These are phyloP conservation scores for Dothidotthia symphoricarpi DNA, from an alignment of 2,329 filamentous ascomycete species.

Conservation along the genomic window DNA sequence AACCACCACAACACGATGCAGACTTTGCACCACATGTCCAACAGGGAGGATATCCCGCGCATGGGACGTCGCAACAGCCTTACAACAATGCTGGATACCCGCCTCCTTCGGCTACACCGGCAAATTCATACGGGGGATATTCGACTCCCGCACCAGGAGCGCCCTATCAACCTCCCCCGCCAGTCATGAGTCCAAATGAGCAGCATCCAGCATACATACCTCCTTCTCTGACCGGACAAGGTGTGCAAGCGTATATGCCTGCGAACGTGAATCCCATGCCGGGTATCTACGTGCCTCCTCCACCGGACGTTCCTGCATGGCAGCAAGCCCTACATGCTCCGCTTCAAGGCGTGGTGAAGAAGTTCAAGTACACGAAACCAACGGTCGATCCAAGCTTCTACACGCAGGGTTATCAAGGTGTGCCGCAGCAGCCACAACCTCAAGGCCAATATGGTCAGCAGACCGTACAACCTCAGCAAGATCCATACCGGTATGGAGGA, in stretches of 20 bases:
- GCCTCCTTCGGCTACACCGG: conserved; percentile 31
- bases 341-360: conserved; percentile 30
- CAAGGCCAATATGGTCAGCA: conserved; percentile 11
- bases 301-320: conserved; percentile 40
- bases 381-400: conserved; percentile 27
- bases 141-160: conserved; percentile 18
- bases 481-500: conserved; percentile 9
- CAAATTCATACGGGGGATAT: conserved; percentile 28
- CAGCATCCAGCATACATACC: conserved; percentile 36
- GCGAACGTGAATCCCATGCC: conserved; percentile 38
- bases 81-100: conserved; percentile 31
- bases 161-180: conserved; percentile 20
- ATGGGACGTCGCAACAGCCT: conserved; percentile 19
- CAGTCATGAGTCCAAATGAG: conserved; percentile 32
- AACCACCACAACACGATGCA: conserved; percentile 19
- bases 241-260: conserved; percentile 35
- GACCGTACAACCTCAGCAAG: conserved; percentile 10
- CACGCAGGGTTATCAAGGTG: conserved; percentile 25
- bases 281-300: conserved; percentile 38
- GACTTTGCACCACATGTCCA: conserved; percentile 23
- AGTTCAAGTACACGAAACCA: conserved; percentile 35
- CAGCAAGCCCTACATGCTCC: conserved; percentile 39
- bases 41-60: conserved; percentile 26
- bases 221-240: conserved; percentile 34
- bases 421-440: conserved; percentile 15